Base-by-base conservation (phyloP, 83 land plant species). In the Picea abies region DNA sequence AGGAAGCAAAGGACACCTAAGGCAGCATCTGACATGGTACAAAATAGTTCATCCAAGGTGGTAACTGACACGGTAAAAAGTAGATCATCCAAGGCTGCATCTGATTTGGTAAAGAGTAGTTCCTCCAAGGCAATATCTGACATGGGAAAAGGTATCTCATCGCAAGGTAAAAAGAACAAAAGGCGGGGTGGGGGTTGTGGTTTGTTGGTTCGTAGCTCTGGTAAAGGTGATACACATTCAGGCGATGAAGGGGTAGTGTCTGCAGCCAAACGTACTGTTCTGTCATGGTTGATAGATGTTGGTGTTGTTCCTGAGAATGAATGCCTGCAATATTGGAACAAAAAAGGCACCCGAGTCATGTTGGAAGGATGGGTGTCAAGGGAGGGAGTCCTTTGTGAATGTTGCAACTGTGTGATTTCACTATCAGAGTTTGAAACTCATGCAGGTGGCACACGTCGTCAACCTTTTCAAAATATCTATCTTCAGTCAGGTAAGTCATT, bases 331-430 rank as follows among this genome's bases (percentile, higher is more conserved):
- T 94, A 84, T 35, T 85, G 87, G 39, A 84, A 87, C 79, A 83
- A 82, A 63, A 92, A 90, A 81, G 84, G 82, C 63, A 84, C 81
- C 61, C 15, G 67, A 63, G 81, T 91, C 25, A 80, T 90, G 12
- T 86, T 91, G 80, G 90, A 90, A 76, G 96, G 96, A 23, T 66
- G 83, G 61, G 79, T 94, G 4, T 79, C 85, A 3, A 67, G 78
- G 69, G 84, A 87, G 75, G 96, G 96, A 16, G 82, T 94, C 29
- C 60, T 83, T 12, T 94, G 96, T 75, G 89, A 84, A 29, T 94
- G 96, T 76, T 94, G 96, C 84, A 78, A 60, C 32, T 44, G 75
- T 56, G 66, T 86, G 35, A 58, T 91, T 22, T 85, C 92, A 23
- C 58, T 90, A 35, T 87, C 91, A 17, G 79, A 67, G 14, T 94